Evolutionary conservation across 2,329 filamentous ascomycete species (phyloP).

Genomic region (Fusarium avenaceum): DNA sequence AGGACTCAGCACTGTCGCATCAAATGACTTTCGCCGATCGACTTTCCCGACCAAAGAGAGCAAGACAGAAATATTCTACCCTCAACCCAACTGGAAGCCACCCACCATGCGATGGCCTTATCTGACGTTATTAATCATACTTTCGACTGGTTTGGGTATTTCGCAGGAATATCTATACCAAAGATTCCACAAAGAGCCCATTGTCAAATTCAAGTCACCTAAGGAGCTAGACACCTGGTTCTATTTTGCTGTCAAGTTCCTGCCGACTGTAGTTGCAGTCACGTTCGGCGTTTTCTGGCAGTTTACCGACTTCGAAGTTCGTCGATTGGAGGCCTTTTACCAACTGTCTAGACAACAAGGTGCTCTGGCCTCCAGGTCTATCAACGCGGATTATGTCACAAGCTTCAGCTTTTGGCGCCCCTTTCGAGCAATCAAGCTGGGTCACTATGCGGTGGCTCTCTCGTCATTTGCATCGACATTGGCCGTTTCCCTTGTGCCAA

Average conservation of each 20-base stretch:
- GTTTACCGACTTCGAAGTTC: slow-evolving; percentile 74
- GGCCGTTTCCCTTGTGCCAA: slow-evolving; percentile 77
- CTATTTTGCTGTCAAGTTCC: slow-evolving; percentile 75
- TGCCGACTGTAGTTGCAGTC: slow-evolving; percentile 72
- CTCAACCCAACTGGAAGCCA: slow-evolving; percentile 76
- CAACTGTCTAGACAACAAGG: slow-evolving; percentile 73
- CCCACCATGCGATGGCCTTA: slow-evolving; percentile 75
- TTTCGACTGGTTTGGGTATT: slow-evolving; percentile 67
- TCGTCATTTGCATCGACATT: slow-evolving; percentile 75
- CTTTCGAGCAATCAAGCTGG: slow-evolving; percentile 70
- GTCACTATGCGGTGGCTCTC: slow-evolving; percentile 76
- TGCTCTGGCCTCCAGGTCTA: slow-evolving; percentile 72
- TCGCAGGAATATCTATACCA: slow-evolving; percentile 69
- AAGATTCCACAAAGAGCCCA: slow-evolving; percentile 59
- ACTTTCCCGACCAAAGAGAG: slow-evolving; percentile 55
- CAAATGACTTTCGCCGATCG: slow-evolving; percentile 54
- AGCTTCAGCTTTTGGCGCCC: slow-evolving; percentile 76
- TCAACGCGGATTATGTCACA: slow-evolving; percentile 82
- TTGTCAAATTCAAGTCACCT: slow-evolving; percentile 65
- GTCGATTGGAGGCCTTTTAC: slow-evolving; percentile 75
- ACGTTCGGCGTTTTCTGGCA: slow-evolving; percentile 76
- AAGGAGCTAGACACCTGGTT: slow-evolving; percentile 63
- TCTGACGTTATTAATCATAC: slow-evolving; percentile 64
- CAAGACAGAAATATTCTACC: slow-evolving; percentile 68
- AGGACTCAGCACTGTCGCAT: slow-evolving; percentile 55